A percentile compares a stretch with the other conserved stretches of the same genome.
Conservation (phyloP, 2,329 filamentous ascomycete genomes). For the Clarireedia hainanense region DNA sequence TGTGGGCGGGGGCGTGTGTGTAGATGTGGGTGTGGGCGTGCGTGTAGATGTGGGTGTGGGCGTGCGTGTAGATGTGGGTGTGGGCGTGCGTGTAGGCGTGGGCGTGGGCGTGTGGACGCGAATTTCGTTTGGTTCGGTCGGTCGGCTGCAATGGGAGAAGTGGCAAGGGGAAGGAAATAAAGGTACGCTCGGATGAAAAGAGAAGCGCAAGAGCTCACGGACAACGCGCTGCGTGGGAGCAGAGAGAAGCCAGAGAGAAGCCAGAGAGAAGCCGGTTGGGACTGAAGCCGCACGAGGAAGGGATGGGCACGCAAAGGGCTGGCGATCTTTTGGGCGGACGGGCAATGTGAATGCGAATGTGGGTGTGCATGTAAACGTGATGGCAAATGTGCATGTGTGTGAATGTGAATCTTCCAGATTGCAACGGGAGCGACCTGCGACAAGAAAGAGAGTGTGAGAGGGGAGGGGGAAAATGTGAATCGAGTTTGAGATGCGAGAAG, state of each 20-base stretch:
- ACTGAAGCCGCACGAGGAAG: too few species aligned
- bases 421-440: constrained; percentile 8
- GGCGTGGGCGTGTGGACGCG: too few species aligned
- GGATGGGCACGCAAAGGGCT: too few species aligned
- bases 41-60: not conserved
- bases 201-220: not conserved
- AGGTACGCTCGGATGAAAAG: not conserved
- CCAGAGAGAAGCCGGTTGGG: too few species aligned
- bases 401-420: not conserved
- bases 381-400: not conserved
- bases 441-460: constrained; percentile 8
- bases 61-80: not conserved
- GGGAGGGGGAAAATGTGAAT: not conserved
- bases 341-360: not conserved
- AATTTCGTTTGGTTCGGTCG: too few species aligned
- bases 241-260: not conserved
- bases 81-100: not conserved
- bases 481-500: constrained; percentile 6
- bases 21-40: not conserved
- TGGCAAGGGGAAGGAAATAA: too few species aligned
- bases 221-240: not conserved
- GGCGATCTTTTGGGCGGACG: too few species aligned
- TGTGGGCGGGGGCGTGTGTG: too few species aligned
- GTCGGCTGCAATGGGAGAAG: too few species aligned
- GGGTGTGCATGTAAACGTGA: not conserved